Percentiles rank a stretch among this genome's conserved stretches.
Evolutionary conservation across 495 filamentous ascomycete genomes (phyloP).

Genomic region (Penicillium angulare): DNA sequence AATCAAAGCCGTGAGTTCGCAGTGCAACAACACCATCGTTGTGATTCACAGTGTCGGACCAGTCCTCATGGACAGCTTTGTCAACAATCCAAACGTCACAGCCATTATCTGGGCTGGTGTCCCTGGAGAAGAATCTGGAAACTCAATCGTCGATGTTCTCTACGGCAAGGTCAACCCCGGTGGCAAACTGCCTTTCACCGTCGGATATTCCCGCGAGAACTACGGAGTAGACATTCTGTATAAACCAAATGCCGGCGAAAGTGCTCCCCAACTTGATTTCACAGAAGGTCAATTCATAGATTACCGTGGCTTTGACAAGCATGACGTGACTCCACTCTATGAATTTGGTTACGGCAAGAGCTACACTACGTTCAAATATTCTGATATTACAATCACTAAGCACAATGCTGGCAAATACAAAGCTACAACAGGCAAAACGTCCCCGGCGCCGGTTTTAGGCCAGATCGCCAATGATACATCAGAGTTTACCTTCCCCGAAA

Average conservation of each 20-base stretch:
- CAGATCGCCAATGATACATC: background rate
- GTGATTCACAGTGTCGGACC: conserved; percentile 64
- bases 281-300: conserved; percentile 64
- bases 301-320: conserved; percentile 64
- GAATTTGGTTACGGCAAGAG: conserved; percentile 68
- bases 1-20: conserved; percentile 41
- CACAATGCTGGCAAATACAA: background rate
- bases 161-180: conserved; percentile 59
- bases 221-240: conserved; percentile 50
- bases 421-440: background rate
- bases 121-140: conserved; percentile 60
- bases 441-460: background rate
- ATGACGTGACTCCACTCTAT: conserved; percentile 59
- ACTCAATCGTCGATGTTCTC: conserved; percentile 54
- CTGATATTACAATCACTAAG: conserved; percentile 33
- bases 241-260: conserved; percentile 44
- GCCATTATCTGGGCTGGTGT: conserved; percentile 58
- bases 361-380: conserved; percentile 63
- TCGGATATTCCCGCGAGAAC: conserved; percentile 61
- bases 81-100: conserved; percentile 58
- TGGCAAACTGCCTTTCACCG: conserved; percentile 70
- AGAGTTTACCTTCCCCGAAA: background rate
- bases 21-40: conserved; percentile 80
- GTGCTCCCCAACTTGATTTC: conserved; percentile 48
- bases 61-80: conserved; percentile 40